Conservation (phyloP, 176 grass and related monocot species). For the Carex pumila region DNA sequence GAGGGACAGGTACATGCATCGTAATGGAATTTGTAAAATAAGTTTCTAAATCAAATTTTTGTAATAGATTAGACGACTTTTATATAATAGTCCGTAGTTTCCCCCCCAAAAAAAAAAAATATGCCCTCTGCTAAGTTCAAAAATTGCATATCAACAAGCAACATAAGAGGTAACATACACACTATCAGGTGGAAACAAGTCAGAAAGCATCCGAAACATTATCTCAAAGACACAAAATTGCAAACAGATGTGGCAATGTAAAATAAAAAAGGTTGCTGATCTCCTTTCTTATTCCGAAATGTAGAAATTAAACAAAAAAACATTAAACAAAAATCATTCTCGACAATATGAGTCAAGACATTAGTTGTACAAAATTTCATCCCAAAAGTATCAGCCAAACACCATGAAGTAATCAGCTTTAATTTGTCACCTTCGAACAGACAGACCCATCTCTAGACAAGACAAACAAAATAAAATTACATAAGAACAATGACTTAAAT, state of each 20-base stretch:
- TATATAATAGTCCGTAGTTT: neutral
- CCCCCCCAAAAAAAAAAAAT: too few relatives aligned
- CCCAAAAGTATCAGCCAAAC: conserved; percentile 27
- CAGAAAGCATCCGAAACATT: neutral
- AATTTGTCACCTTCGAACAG: conserved; percentile 73
- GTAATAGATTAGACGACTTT: neutral
- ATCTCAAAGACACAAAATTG: neutral
- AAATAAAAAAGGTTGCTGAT: neutral
- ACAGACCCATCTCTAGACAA: conserved; percentile 91
- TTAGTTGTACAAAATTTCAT: conserved; percentile 42
- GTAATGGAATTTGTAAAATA: neutral
- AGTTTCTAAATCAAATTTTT: neutral
- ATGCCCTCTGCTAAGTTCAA: neutral
- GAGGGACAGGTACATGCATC: neutral
- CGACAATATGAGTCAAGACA: neutral
- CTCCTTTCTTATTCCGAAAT: neutral
- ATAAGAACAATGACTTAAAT: conserved; percentile 39
- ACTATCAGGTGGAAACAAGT: neutral
- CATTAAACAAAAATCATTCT: neutral
- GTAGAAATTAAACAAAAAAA: neutral
- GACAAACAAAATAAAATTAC: conserved; percentile 69
- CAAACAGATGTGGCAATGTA: neutral
- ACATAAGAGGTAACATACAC: neutral
- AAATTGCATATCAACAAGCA: neutral
- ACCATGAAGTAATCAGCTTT: conserved; percentile 36